Evolutionary conservation across 2,329 filamentous ascomycete genomes (phyloP).

Genomic region (Sphaerostilbella broomeana): DNA sequence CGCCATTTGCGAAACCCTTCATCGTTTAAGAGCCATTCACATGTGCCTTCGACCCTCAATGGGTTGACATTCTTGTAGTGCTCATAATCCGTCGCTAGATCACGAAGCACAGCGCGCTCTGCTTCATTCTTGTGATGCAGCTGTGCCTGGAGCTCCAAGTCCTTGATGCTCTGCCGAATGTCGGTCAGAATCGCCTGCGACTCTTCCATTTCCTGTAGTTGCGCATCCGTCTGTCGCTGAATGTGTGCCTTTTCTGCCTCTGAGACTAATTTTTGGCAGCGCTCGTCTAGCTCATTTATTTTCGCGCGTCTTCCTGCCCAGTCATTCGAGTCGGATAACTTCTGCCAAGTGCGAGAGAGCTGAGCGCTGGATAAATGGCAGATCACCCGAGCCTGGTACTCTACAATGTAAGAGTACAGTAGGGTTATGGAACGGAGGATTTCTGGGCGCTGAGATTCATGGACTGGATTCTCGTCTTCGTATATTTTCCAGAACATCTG

Average conservation of each 20-base stretch:
- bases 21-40: constrained; percentile 28
- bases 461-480: constrained; percentile 13
- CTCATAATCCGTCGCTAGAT: constrained; percentile 21
- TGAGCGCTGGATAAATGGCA: constrained; percentile 15
- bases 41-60: constrained; percentile 24
- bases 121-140: background rate
- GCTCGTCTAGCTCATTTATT: background rate
- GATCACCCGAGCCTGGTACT: constrained; percentile 10
- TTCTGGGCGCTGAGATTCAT: background rate
- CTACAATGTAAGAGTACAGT: constrained; percentile 5
- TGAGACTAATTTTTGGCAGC: background rate
- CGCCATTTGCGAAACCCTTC: constrained; percentile 23
- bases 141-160: background rate
- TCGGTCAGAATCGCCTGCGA: background rate
- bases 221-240: background rate
- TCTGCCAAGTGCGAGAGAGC: constrained; percentile 14
- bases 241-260: background rate
- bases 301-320: constrained; percentile 5
- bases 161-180: background rate
- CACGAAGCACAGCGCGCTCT: constrained; percentile 12
- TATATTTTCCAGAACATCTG: constrained; percentile 18
- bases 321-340: constrained; percentile 12
- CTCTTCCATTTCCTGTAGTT: constrained; percentile 4
- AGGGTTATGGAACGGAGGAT: background rate
- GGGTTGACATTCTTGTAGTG: constrained; percentile 24